phyloP scores from a whole-genome alignment of 2,329 filamentous ascomycete genomes.

The Canariomyces notabilis region DNA sequence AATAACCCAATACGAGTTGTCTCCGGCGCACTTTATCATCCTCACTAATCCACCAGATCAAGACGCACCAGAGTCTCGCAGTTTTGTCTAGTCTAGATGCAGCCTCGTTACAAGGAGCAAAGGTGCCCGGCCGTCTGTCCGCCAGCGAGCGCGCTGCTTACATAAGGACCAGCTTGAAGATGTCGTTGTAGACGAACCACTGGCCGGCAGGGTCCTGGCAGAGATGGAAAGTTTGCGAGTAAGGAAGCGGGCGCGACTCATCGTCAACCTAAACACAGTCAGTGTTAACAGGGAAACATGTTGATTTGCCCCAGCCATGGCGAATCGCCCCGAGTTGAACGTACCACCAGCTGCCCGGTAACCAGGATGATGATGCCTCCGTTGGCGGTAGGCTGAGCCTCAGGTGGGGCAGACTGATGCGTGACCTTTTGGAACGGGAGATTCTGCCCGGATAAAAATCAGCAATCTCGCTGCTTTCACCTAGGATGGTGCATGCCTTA shows the following conservation, averaged over 20 bases:
- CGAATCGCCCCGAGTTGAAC: slow-evolving; percentile 28
- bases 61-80: background rate
- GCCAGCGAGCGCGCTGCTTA: slow-evolving; percentile 27
- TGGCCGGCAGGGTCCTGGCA: slow-evolving; percentile 59
- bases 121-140: background rate
- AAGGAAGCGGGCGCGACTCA: slow-evolving; percentile 81
- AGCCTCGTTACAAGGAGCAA: background rate
- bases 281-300: slow-evolving; percentile 3
- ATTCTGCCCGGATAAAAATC: slow-evolving; percentile 42
- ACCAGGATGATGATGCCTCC: slow-evolving; percentile 81
- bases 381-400: slow-evolving; percentile 71
- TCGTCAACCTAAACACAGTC: slow-evolving; percentile 65
- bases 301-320: background rate
- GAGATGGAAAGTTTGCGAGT: slow-evolving; percentile 85
- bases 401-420: slow-evolving; percentile 71
- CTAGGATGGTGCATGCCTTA: slow-evolving; percentile 41
- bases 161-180: slow-evolving; percentile 84
- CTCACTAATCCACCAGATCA: background rate
- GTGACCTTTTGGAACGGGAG: slow-evolving; percentile 78
- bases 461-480: slow-evolving; percentile 13
- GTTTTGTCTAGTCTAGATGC: background rate
- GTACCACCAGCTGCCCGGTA: slow-evolving; percentile 77
- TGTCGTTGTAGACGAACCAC: slow-evolving; percentile 89
- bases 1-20: background rate
- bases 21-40: background rate